Evolutionary conservation across 2,329 filamentous ascomycete species (phyloP).

Genomic region (Cytospora mali): DNA sequence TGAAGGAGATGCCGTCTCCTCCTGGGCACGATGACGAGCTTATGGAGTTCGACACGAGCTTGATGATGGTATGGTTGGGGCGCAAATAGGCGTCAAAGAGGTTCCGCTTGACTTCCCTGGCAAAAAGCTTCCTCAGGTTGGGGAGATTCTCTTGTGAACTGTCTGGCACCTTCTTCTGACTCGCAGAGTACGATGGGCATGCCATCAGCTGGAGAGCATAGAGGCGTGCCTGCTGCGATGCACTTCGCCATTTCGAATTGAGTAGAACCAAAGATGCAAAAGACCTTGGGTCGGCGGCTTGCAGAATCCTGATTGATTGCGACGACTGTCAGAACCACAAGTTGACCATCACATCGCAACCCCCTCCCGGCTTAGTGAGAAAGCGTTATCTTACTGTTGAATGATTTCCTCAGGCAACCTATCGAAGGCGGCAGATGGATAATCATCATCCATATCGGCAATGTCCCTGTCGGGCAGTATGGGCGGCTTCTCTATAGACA

Average conservation of each 20-base stretch:
- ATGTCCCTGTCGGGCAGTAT: conserved; percentile 32
- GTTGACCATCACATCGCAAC: not conserved
- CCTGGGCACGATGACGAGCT: conserved; percentile 82
- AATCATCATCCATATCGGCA: conserved; percentile 24
- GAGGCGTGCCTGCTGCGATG: conserved; percentile 65
- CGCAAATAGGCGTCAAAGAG: conserved; percentile 76
- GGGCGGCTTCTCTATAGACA: conserved; percentile 41
- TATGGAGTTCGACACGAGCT: conserved; percentile 79
- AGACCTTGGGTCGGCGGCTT: conserved; percentile 60
- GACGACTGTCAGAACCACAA: conserved; percentile 9
- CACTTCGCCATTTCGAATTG: conserved; percentile 66
- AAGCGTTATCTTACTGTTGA: conserved; percentile 56
- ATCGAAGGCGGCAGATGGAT: conserved; percentile 48
- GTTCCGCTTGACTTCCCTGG: conserved; percentile 72
- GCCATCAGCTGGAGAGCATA: conserved; percentile 64
- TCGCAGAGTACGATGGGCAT: conserved; percentile 61
- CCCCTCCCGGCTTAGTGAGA: conserved; percentile 5
- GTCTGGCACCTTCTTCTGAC: conserved; percentile 43
- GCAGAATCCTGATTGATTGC: conserved; percentile 56
- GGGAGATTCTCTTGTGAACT: conserved; percentile 55
- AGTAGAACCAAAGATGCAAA: conserved; percentile 69
- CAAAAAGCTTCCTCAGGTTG: conserved; percentile 66
- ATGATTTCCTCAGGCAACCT: conserved; percentile 70
- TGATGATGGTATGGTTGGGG: conserved; percentile 71
- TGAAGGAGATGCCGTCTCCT: conserved; percentile 84